Evolutionary conservation across 495 filamentous ascomycete genomes (phyloP), one percentile per base, ranked within the genome.

Genomic region (Bacidia gigantensis): DNA sequence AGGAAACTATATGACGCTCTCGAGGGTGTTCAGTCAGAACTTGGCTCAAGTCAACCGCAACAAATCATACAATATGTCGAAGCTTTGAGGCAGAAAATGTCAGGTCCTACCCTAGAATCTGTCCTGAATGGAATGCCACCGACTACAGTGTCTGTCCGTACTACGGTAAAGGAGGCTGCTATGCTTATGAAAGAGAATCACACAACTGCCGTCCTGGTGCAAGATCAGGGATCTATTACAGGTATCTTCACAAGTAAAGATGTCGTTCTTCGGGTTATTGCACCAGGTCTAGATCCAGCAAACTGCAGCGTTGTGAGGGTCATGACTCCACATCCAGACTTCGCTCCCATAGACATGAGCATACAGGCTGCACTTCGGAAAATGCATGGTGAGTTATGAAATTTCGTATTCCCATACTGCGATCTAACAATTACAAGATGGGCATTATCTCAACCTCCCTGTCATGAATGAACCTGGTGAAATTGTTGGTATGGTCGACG

Each of bases 181-280:
- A 75, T 80, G 25, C 58, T 94, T 65, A 98, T 98, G 92, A 96
- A 93, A 72, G 92, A 97, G 66, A 84, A 97, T 67, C 92, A 95
- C 66, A 98, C 92, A 20, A 98, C 92, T 38, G 92, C 92, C 25
- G 81, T 98, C 46, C 72, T 98, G 52, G 92, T 98, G 23, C 90
- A 97, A 68, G 92, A 98, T 64, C 87, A 94, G 67, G 88, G 90
- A 40, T 86, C 86, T 11, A 96, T 98, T 64, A 98, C 92, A 40
- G 92, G 92, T 70, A 98, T 98, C 62, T 98, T 98, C 67, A 98
- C 92, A 46, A 97, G 92, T 73, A 98, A 98, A 70, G 92, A 98
- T 71, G 89, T 98, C 43, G 92, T 98, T 50, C 78, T 98, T 49
- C 88, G 92, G 67, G 92, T 98, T 50, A 98, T 98, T 70, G 92